phyloP scores from a whole-genome alignment of 805 yeast species.

The Zygosaccharomyces pseudorouxii region DNA sequence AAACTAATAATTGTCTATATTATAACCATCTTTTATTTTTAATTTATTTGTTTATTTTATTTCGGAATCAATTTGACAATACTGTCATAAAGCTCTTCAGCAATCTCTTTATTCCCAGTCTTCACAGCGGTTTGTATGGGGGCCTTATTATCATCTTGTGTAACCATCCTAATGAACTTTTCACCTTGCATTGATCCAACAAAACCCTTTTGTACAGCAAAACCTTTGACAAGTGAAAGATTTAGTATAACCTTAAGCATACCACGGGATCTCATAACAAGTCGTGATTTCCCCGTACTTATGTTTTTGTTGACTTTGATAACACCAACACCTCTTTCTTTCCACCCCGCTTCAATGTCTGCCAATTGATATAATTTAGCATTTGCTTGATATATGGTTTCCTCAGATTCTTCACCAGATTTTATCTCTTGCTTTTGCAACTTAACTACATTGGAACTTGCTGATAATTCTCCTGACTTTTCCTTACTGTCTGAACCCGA shows the following conservation, averaged over 20 bases:
- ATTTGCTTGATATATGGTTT: slow-evolving; percentile 58
- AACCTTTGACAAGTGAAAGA: slow-evolving; percentile 55
- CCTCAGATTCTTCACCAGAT: slow-evolving; percentile 91
- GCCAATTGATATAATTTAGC: slow-evolving; percentile 77
- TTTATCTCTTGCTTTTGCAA: slow-evolving; percentile 54
- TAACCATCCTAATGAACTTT: slow-evolving; percentile 72
- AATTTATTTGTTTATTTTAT: slow-evolving; percentile 7
- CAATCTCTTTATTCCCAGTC: slow-evolving; percentile 56
- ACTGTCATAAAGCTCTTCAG: slow-evolving; percentile 51
- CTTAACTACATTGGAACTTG: slow-evolving; percentile 54
- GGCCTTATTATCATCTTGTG: slow-evolving; percentile 54
- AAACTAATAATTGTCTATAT: slow-evolving; percentile 11
- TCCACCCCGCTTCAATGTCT: slow-evolving; percentile 77
- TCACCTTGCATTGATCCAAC: slow-evolving; percentile 81
- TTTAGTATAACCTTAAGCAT: slow-evolving; percentile 78
- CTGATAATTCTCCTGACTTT: slow-evolving; percentile 29
- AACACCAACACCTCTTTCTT: slow-evolving; percentile 87
- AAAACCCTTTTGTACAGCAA: slow-evolving; percentile 72
- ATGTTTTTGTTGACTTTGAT: slow-evolving; percentile 64
- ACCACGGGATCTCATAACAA: slow-evolving; percentile 90
- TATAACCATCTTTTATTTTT: slow-evolving; percentile 6
- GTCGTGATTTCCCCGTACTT: slow-evolving; percentile 47
- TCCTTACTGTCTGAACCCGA: slow-evolving; percentile 15
- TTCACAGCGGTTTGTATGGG: slow-evolving; percentile 84
- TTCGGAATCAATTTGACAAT: slow-evolving; percentile 20